These are phyloP conservation scores for Calonectria henricotiae DNA, from an alignment of 2,329 filamentous ascomycete species.

Conservation along the genomic window DNA sequence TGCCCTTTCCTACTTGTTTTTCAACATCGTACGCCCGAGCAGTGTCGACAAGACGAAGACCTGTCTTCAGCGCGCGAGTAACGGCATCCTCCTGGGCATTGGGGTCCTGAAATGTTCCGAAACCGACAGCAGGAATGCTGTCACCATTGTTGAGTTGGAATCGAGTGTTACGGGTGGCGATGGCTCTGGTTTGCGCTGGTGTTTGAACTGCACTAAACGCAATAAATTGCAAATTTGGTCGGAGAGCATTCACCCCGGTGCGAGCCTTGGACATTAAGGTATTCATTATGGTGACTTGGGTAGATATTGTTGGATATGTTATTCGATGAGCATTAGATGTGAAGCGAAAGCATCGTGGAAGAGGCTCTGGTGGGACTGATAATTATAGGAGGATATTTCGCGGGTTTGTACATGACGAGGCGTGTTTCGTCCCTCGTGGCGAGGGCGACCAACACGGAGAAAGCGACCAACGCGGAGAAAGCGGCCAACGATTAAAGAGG, in stretches of 20 bases:
- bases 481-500: no score
- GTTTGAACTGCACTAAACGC: neutral
- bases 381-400: no score
- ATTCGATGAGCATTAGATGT: no score
- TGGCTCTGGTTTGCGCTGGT: neutral
- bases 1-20: slow-evolving; percentile 46
- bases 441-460: no score
- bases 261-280: neutral
- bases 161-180: slow-evolving; percentile 28
- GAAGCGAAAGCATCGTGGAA: no score
- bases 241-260: neutral
- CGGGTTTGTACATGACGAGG: no score
- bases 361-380: no score
- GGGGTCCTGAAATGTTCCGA: slow-evolving; percentile 54
- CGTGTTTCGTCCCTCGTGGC: no score
- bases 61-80: slow-evolving; percentile 50
- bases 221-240: neutral
- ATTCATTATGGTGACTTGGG: neutral
- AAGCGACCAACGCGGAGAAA: no score
- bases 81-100: slow-evolving; percentile 53
- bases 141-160: slow-evolving; percentile 41
- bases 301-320: no score
- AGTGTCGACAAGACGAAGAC: slow-evolving; percentile 59
- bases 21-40: slow-evolving; percentile 42
- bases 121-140: slow-evolving; percentile 51